Base-by-base conservation (phyloP, 2,329 filamentous ascomycete genomes). In the Laburnicola sp. region DNA sequence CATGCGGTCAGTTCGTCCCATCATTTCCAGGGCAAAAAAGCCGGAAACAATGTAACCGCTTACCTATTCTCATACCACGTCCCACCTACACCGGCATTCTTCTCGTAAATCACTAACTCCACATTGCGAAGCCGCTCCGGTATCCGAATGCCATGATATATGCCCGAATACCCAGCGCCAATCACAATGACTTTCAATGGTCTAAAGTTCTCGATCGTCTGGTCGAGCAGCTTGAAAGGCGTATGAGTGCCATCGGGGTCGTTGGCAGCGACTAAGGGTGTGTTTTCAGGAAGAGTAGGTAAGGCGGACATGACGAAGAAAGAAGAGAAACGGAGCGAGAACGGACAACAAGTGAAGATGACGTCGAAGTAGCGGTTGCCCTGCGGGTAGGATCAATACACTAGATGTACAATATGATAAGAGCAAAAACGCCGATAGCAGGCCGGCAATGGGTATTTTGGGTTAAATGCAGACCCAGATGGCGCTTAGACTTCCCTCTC, bases 161-260 rank as follows among this genome's bases (percentile, higher is more conserved):
- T 73, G 21, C 75, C 74, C 0, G 73, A 76, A 42, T 74, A 76
- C 0, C 75, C 75, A 32, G 74, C 75, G 27, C 75, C 75, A 25
- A 78, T 76, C 3, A 76, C 72, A 45, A 78, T 74, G 35, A 77
- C 74, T 42, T 68, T 75, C 23, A 78, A 60, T 3, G 66, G 72
- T 5, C 75, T 65, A 34, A 71, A 63, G 47, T 77, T 76, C 45
- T 78, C 75, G n/a, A 77, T 62, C 0, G 73, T 70, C 2, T 55
- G 52, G 45, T 77, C 71, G 42, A 70, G 68, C 2, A 77, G 59
- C 7, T 63, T 57, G 50, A 65, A 69, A n/a, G 61, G 10, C 22
- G 45, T 7, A 3, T 11, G 4, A 3, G 21, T 23, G 25, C 3
- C 21, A 21, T 51, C 54, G 6, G 54, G 21, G 6, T 53, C 54